These are phyloP conservation scores for Candida parachauliodes DNA, from an alignment of 805 yeast genomes.

Conservation along the genomic window DNA sequence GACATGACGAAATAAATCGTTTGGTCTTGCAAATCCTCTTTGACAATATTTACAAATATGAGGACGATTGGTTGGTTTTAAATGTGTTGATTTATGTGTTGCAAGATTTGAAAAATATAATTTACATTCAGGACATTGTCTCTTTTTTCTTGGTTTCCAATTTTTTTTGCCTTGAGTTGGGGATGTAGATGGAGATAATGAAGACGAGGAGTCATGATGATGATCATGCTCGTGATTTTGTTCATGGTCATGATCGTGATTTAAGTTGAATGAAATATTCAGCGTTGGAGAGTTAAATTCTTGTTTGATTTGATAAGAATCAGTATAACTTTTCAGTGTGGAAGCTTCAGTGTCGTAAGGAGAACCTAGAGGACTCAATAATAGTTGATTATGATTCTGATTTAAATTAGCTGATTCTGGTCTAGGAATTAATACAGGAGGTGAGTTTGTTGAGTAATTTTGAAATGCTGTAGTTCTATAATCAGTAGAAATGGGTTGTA, in stretches of 20 bases:
- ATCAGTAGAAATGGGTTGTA: no score
- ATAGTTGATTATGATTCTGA: not conserved
- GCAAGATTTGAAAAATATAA: constrained; percentile 73
- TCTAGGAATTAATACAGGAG: constrained; percentile 7
- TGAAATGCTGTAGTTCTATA: constrained; percentile 5
- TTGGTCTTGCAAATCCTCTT: constrained; percentile 84
- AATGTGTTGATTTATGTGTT: constrained; percentile 78
- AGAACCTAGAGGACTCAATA: constrained; percentile 15
- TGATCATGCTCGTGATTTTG: not conserved
- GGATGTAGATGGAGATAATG: constrained; percentile 8
- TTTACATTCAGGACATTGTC: constrained; percentile 69
- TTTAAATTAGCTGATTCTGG: constrained; percentile 3
- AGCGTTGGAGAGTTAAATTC: constrained; percentile 5
- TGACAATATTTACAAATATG: constrained; percentile 74
- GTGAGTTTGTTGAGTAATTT: constrained; percentile 7
- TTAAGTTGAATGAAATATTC: constrained; percentile 1
- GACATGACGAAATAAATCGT: constrained; percentile 80
- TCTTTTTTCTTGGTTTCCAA: constrained; percentile 55
- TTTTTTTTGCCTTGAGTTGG: constrained; percentile 13
- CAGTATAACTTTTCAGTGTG: constrained; percentile 15
- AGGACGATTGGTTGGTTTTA: constrained; percentile 69
- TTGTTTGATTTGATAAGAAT: constrained; percentile 11
- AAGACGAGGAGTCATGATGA: constrained; percentile 1
- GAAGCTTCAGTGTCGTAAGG: constrained; percentile 12
- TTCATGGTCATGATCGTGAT: not conserved